Evolutionary conservation across 768 basidiomycete species (phyloP).

Genomic region (Auriscalpium vulgare): DNA sequence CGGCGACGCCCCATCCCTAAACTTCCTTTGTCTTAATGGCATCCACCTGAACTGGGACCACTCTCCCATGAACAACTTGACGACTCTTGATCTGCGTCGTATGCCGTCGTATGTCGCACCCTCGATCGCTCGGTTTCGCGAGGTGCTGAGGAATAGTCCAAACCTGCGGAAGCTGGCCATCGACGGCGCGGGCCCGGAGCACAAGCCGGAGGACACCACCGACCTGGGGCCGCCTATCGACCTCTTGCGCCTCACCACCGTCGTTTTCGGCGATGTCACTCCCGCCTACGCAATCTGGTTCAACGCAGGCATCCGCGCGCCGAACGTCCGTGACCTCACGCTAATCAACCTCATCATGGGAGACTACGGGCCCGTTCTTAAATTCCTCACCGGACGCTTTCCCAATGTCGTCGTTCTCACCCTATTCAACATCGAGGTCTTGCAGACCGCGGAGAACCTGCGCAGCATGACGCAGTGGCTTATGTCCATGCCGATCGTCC

Average conservation of each 20-base stretch:
- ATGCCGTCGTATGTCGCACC: conserved; percentile 48
- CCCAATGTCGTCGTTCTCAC: conserved; percentile 48
- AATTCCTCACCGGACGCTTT: conserved; percentile 38
- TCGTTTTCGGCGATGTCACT: conserved; percentile 52
- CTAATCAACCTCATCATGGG: conserved; percentile 44
- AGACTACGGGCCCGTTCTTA: conserved; percentile 44
- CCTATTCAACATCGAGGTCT: conserved; percentile 37
- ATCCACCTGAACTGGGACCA: conserved; percentile 53
- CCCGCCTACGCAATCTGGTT: conserved; percentile 39
- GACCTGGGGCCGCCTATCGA: conserved; percentile 29
- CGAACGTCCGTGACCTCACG: conserved; percentile 49
- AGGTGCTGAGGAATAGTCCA: conserved; percentile 32
- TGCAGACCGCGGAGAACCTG: conserved; percentile 18
- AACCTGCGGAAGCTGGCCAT: conserved; percentile 49
- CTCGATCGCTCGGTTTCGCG: conserved; percentile 39
- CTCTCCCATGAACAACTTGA: conserved; percentile 44
- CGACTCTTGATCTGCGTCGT: conserved; percentile 55
- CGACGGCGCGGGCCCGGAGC: conserved; percentile 53
- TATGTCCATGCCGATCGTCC: conserved; percentile 47
- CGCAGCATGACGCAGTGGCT: conserved; percentile 40
- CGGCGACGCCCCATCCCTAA: conserved; percentile 34
- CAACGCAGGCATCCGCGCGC: conserved; percentile 44
- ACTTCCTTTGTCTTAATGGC: conserved; percentile 47
- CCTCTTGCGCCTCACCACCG: conserved; percentile 40
- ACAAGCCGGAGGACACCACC: conserved; percentile 19